phyloP scores from a whole-genome alignment of 1,284 basidiomycete species.

The Meira nashicola region DNA sequence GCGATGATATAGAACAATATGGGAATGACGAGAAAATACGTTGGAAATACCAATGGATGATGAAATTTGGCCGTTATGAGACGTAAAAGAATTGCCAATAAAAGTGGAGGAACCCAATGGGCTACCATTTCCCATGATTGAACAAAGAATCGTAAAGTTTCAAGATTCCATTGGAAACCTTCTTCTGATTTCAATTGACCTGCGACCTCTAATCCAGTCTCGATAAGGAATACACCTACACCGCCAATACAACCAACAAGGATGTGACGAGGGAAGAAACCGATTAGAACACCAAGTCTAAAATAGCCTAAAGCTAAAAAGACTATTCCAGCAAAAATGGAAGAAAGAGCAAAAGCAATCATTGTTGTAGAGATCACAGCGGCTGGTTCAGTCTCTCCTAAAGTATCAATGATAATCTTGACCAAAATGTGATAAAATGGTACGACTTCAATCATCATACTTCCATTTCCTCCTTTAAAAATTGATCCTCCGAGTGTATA shows the following conservation, averaged over 20 bases:
- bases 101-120: constrained; percentile 72
- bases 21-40: constrained; percentile 79
- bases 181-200: constrained; percentile 73
- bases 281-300: constrained; percentile 76
- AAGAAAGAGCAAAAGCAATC: constrained; percentile 80
- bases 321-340: constrained; percentile 71
- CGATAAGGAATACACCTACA: constrained; percentile 77
- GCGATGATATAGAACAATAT: constrained; percentile 73
- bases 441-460: constrained; percentile 22
- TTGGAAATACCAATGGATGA: constrained; percentile 86
- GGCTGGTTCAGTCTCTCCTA: constrained; percentile 66
- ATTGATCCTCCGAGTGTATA: constrained; percentile 80
- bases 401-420: constrained; percentile 66
- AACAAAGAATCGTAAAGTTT: constrained; percentile 60
- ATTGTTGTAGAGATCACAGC: constrained; percentile 85
- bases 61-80: constrained; percentile 74
- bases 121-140: constrained; percentile 60
- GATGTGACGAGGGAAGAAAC: constrained; percentile 95
- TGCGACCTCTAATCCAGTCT: constrained; percentile 66
- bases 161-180: constrained; percentile 66
- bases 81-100: constrained; percentile 71
- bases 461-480: constrained; percentile 65
- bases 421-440: constrained; percentile 94
- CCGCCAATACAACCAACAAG: constrained; percentile 80
- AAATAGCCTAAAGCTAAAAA: constrained; percentile 62